phyloP scores from a whole-genome alignment of 768 basidiomycete species.

The Flagelloscypha sp. region DNA sequence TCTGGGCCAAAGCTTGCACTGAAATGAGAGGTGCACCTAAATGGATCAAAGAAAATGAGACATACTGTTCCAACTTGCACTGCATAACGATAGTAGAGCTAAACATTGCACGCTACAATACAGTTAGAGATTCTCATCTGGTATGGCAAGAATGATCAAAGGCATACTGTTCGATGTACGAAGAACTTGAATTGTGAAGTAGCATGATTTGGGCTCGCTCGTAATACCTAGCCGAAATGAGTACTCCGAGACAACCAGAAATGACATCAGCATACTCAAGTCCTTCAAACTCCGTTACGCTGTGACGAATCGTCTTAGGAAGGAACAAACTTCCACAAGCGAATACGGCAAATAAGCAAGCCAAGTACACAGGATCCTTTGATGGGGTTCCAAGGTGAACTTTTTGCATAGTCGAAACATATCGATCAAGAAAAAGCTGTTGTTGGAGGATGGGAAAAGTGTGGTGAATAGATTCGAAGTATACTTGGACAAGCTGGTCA shows the following conservation, averaged over 20 bases:
- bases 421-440: slow-evolving; percentile 11
- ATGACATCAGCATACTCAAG: slow-evolving; percentile 9
- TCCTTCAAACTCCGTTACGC: slow-evolving; percentile 8
- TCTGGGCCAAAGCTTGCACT: slow-evolving; percentile 14
- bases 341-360: slow-evolving; percentile 13
- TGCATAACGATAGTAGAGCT: slow-evolving; percentile 13
- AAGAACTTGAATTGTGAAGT: slow-evolving; percentile 11
- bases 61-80: slow-evolving; percentile 15
- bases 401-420: slow-evolving; percentile 10
- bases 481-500: slow-evolving; percentile 12
- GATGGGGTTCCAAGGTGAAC: slow-evolving; percentile 5
- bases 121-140: background rate
- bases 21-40: background rate
- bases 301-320: too few species aligned
- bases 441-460: slow-evolving; percentile 14
- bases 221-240: slow-evolving; percentile 6
- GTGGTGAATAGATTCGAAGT: slow-evolving; percentile 12
- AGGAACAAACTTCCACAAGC: slow-evolving; percentile 12
- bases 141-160: background rate
- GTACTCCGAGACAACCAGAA: too few species aligned
- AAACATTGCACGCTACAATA: slow-evolving; percentile 12
- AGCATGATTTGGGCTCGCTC: slow-evolving; percentile 12
- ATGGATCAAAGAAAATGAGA: background rate
- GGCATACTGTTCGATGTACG: slow-evolving; percentile 13
- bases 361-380: slow-evolving; percentile 10